Evolutionary conservation across 352 stramenopile species (phyloP).

Genomic region (Pythium phragmitis): DNA sequence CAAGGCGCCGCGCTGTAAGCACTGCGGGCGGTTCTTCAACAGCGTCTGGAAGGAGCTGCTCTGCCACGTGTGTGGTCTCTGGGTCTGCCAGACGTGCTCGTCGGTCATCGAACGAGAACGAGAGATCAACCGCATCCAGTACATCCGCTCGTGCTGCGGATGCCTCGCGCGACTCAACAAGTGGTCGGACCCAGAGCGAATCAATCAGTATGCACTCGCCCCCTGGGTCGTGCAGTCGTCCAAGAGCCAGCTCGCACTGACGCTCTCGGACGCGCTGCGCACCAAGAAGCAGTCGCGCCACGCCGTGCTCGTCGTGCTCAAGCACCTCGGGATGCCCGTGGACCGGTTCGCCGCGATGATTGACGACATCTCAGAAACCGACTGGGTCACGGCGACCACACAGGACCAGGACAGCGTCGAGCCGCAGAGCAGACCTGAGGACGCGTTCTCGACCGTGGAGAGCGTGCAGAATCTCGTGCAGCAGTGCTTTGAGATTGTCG

Average conservation of each 20-base stretch:
- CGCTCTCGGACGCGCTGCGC: conserved; percentile 43
- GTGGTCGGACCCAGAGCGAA: conserved; percentile 39
- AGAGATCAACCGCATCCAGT: conserved; percentile 42
- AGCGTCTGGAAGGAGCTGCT: conserved; percentile 43
- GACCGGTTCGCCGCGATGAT: conserved; percentile 31
- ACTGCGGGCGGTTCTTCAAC: conserved; percentile 49
- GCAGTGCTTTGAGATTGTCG: conserved; percentile 56
- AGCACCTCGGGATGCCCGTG: conserved; percentile 28
- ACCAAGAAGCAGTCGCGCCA: conserved; percentile 31
- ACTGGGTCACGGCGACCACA: conserved; percentile 35
- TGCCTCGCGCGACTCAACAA: conserved; percentile 57
- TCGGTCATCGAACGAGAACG: conserved; percentile 54
- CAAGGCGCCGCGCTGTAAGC: conserved; percentile 33
- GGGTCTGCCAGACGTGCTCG: conserved; percentile 52
- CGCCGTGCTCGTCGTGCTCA: conserved; percentile 38
- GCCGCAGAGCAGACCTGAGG: not conserved
- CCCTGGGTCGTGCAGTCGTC: conserved; percentile 38
- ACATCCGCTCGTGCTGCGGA: conserved; percentile 44
- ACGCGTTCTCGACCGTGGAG: conserved; percentile 9
- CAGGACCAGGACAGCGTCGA: conserved; percentile 9
- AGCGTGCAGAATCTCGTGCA: conserved; percentile 51
- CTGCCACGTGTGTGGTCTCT: conserved; percentile 54
- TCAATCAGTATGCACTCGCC: conserved; percentile 30
- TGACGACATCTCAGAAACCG: conserved; percentile 35
- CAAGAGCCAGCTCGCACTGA: conserved; percentile 43